Conservation (phyloP, 352 stramenopile species). For the Phytophthora sp. region DNA sequence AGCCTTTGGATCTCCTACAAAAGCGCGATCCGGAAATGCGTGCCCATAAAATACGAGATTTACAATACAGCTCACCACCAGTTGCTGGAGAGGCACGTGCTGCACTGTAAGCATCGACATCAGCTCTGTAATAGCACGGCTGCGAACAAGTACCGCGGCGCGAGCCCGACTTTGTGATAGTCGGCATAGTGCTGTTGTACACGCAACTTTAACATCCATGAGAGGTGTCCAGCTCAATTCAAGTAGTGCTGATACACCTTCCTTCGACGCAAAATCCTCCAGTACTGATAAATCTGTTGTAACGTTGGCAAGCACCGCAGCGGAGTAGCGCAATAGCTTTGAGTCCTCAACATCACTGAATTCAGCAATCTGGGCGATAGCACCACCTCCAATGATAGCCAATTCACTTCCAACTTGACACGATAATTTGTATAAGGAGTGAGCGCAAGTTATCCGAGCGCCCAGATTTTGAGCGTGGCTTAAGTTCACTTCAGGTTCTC, state of each 20-base stretch:
- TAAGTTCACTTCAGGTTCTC: neutral
- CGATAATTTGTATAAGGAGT: slow-evolving; percentile 83
- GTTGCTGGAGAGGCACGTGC: slow-evolving; percentile 57
- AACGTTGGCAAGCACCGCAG: slow-evolving; percentile 68
- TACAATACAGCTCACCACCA: slow-evolving; percentile 67
- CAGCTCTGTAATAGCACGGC: slow-evolving; percentile 63
- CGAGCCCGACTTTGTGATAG: slow-evolving; percentile 46
- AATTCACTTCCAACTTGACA: slow-evolving; percentile 60
- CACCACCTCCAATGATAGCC: slow-evolving; percentile 66
- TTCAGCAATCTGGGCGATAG: slow-evolving; percentile 72
- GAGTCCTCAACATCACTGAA: slow-evolving; percentile 72
- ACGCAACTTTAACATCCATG: slow-evolving; percentile 74
- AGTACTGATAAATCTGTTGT: slow-evolving; percentile 46
- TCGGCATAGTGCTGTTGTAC: slow-evolving; percentile 65
- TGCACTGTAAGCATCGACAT: slow-evolving; percentile 70
- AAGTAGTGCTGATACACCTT: slow-evolving; percentile 66
- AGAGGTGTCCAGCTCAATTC: slow-evolving; percentile 75
- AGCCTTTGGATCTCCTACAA: slow-evolving; percentile 72
- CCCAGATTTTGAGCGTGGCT: slow-evolving; percentile 50
- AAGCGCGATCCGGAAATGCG: slow-evolving; percentile 71
- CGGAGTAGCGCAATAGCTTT: slow-evolving; percentile 61
- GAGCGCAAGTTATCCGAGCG: slow-evolving; percentile 64
- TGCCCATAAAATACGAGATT: slow-evolving; percentile 78
- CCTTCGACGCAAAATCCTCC: slow-evolving; percentile 58
- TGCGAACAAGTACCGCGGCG: slow-evolving; percentile 45